Base-by-base conservation (phyloP, 2,329 filamentous ascomycete species). In the Pseudodiploospora longispora region DNA sequence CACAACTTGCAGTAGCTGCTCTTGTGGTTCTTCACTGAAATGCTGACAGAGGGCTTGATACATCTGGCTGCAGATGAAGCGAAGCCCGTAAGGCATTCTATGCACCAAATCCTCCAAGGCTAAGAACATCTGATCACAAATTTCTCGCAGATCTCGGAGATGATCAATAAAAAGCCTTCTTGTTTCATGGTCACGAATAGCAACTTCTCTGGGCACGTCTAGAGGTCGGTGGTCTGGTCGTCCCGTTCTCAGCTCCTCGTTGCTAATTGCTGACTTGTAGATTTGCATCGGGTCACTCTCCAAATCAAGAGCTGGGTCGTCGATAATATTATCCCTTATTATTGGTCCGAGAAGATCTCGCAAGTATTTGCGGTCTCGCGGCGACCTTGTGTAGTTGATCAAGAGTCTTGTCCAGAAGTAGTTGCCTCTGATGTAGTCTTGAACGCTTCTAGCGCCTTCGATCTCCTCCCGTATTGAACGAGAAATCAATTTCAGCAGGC, bases 261-360 rank as follows among this genome's bases (percentile, higher is more conserved):
- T 95, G 68, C 94, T 97, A 67, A 98, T 94, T 10, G 88, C 83
- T 5, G 89, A 93, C 36, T 87, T 81, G 66, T 98, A 97, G 46
- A 98, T 98, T 55, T 97, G 91, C 72, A 97, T 84, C 0, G 93
- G 93, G 59, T 98, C 93, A 61, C 91, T 96, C 65, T 98, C 93
- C 28, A 98, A 74, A 60, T 98, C 91, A 31, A 98, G 72, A 5
- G 83, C 84, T 9, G 89, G 83, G 54, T 96, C 93, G 43, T 95
- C 93, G 43, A 97, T 83, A 56, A 98, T 89, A 59, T 93, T 91
- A 59, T 95, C 87, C 50, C 86, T 85, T 53, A 98, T 85, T 39
- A 98, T 66, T 2, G 87, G 82, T 0, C 89, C 88, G 4, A 97
- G 71, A 2, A 96, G 72, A 52, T 95, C 87, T 48, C 90, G 83